These are phyloP conservation scores for Phytophthora cactorum DNA, from an alignment of 352 stramenopile genomes.

Conservation along the genomic window DNA sequence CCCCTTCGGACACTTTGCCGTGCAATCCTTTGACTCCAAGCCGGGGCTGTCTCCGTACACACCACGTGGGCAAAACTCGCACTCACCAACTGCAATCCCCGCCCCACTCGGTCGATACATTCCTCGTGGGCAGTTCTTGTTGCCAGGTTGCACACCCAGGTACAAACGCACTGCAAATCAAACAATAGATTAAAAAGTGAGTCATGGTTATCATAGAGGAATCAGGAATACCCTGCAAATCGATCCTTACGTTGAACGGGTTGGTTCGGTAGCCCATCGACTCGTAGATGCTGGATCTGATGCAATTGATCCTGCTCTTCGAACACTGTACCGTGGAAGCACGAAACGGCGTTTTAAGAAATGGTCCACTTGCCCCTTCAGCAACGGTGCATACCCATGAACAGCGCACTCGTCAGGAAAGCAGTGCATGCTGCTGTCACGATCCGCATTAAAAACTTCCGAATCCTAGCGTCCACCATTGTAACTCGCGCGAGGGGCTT, in stretches of 20 bases:
- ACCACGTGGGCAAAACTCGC: slow-evolving; percentile 70
- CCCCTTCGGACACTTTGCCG: slow-evolving; percentile 72
- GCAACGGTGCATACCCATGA: slow-evolving; percentile 12
- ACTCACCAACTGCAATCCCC: slow-evolving; percentile 62
- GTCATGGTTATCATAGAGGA: no score
- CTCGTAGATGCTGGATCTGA: slow-evolving; percentile 12
- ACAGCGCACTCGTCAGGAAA: slow-evolving; percentile 12
- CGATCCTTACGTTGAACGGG: slow-evolving; percentile 18
- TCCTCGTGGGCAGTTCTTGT: slow-evolving; percentile 56
- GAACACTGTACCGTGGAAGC: slow-evolving; percentile 3
- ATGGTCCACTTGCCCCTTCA: not conserved
- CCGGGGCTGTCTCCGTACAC: slow-evolving; percentile 77
- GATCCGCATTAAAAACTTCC: slow-evolving; percentile 2
- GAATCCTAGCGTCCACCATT: not conserved
- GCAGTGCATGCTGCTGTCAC: not conserved
- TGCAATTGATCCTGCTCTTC: not conserved
- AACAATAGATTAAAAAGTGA: no score
- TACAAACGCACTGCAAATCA: slow-evolving; percentile 56
- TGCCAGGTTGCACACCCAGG: slow-evolving; percentile 56
- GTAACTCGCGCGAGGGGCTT: not conserved
- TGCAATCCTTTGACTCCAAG: slow-evolving; percentile 67
- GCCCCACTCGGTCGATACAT: slow-evolving; percentile 65
- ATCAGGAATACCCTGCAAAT: not conserved
- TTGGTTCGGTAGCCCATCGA: slow-evolving; percentile 8
- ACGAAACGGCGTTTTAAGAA: not conserved